Evolutionary conservation across 148 eudicot genomes (phyloP).

Genomic region (Amaranthus cruentus): DNA sequence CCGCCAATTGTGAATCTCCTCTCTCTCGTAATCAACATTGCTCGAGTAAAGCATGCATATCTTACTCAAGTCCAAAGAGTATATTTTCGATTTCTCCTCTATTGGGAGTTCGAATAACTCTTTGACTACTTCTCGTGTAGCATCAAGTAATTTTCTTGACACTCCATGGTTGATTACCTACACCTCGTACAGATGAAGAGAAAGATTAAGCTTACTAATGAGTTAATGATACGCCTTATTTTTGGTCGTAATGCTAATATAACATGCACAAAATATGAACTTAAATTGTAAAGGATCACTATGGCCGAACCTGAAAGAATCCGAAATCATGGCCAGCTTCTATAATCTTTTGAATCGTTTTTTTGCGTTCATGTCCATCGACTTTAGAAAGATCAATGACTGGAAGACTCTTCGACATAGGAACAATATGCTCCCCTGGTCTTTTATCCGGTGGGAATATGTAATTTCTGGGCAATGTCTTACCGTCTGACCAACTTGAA

Average conservation of each 20-base stretch:
- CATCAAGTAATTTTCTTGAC: slow-evolving; percentile 22
- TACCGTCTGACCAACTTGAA: slow-evolving; percentile 30
- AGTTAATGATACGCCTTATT: neutral
- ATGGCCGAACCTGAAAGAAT: slow-evolving; percentile 32
- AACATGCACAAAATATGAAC: neutral
- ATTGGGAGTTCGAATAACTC: slow-evolving; percentile 45
- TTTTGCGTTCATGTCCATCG: slow-evolving; percentile 1
- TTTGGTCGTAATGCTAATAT: neutral
- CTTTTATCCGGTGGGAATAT: slow-evolving; percentile 29
- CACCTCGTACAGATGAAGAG: neutral
- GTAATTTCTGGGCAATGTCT: slow-evolving; percentile 28
- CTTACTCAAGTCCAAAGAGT: slow-evolving; percentile 19
- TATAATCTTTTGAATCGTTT: slow-evolving; percentile 23
- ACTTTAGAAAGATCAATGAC: slow-evolving; percentile 25
- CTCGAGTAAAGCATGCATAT: slow-evolving; percentile 42
- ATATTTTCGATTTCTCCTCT: slow-evolving; percentile 33
- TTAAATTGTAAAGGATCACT: slow-evolving; percentile 1
- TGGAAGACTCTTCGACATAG: slow-evolving; percentile 15
- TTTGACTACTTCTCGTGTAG: slow-evolving; percentile 31
- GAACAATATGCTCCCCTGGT: slow-evolving; percentile 26
- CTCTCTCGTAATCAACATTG: slow-evolving; percentile 29
- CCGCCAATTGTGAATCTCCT: slow-evolving; percentile 53
- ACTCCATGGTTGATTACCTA: slow-evolving; percentile 39
- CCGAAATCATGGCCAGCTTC: slow-evolving; percentile 35
- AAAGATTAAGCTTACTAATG: neutral